Base-by-base conservation (phyloP, 2,329 filamentous ascomycete genomes). In the Xylariaceae sp. region DNA sequence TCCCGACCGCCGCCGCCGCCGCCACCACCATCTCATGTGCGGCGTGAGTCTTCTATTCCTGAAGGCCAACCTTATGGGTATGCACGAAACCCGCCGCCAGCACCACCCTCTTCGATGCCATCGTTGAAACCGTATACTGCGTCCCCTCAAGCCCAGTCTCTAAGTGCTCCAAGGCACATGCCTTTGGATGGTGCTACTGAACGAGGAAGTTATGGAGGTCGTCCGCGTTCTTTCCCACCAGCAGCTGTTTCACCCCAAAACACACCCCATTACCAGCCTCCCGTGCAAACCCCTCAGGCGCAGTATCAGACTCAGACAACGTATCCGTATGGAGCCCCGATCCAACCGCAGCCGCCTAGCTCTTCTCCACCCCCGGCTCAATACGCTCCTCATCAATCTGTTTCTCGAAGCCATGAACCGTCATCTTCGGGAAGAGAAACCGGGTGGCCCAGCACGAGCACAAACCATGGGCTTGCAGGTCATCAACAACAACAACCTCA, bases 351-450 rank as follows among this genome's bases (percentile, higher is more conserved):
- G 64, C 67, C 70, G n/a, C 72, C 74, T 11, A 73, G 71, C 58
- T 74, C 75, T 18, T 76, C 77, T n/a, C 80, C 81, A 5, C 78
- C 82, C n/a, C 76, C 80, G n/a, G 77, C 79, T 17, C 82, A 84
- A 64, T 85, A 85, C 58, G 73, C 77, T 0, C 70, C 75, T 8
- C 81, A 84, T 66, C 73, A 75, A n/a, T 66, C 76, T 18, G 69
- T 73, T 11, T 68, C 78, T 10, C 74, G 78, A 34, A 71, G 75
- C 9, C 76, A 79, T 17, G 80, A 83, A 51, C 67, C 77, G 8
- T 68, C 71, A 7, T 65, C 63, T 39, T 49, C 71, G 1, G 67
- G 66, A 30, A 71, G 77, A 23, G 77, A 78, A 45, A 60, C 67
- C 4, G 72, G 71, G 53, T 77, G 74, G 72, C 68, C 69, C 34